phyloP scores from a whole-genome alignment of 2,329 filamentous ascomycete species.

The Lachnellula suecica region DNA sequence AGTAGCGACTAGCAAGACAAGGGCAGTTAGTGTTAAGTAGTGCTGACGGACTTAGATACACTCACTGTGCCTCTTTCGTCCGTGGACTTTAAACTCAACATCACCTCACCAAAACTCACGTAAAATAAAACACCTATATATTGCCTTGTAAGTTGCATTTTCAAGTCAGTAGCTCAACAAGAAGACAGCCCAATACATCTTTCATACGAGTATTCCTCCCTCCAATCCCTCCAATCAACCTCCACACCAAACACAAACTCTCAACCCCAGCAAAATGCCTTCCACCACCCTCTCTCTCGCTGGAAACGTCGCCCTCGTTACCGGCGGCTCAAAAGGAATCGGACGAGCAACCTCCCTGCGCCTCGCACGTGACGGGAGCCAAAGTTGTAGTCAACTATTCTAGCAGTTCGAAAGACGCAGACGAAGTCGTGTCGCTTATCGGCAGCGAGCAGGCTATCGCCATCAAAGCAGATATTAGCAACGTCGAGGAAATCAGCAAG shows the following conservation, averaged over 20 bases:
- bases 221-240: background rate
- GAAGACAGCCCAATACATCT: too few species aligned
- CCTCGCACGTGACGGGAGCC: constrained; percentile 54
- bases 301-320: constrained; percentile 32
- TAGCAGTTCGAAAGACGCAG: constrained; percentile 44
- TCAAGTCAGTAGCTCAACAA: too few species aligned
- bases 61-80: background rate
- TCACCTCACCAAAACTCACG: too few species aligned
- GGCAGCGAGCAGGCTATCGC: constrained; percentile 48
- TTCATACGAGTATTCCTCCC: background rate
- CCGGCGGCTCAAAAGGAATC: constrained; percentile 55
- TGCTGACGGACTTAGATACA: too few species aligned
- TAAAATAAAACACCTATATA: background rate
- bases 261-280: constrained; percentile 14
- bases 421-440: constrained; percentile 47
- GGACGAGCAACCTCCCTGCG: constrained; percentile 57
- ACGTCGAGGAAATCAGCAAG: constrained; percentile 43
- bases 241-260: background rate
- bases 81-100: background rate
- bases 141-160: background rate
- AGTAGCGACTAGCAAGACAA: too few species aligned
- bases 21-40: too few species aligned
- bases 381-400: constrained; percentile 60
- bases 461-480: constrained; percentile 55
- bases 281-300: constrained; percentile 18